phyloP scores from a whole-genome alignment of 768 basidiomycete species.

The Filobasidium floriforme region DNA sequence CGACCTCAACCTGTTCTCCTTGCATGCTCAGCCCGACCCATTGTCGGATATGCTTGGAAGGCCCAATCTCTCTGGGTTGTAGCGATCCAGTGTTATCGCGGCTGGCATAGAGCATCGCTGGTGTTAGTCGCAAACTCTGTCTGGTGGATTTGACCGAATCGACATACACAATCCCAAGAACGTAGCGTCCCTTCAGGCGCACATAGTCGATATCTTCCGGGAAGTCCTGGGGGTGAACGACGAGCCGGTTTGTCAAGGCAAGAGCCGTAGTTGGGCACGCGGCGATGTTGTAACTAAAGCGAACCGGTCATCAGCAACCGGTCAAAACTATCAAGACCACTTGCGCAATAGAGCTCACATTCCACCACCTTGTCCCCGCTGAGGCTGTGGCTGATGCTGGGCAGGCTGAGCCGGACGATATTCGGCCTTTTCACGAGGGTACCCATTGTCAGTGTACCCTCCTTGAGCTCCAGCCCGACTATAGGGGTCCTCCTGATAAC shows the following conservation, averaged over 20 bases:
- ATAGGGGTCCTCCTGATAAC: constrained; percentile 13
- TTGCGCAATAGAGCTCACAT: background rate
- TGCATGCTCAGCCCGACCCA: constrained; percentile 78
- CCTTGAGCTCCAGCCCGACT: background rate
- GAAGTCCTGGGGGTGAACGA: constrained; percentile 74
- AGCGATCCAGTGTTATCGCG: constrained; percentile 72
- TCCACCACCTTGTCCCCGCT: constrained; percentile 11
- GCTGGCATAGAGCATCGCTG: constrained; percentile 46
- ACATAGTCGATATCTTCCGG: constrained; percentile 60
- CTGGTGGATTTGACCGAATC: background rate
- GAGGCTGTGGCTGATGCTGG: background rate
- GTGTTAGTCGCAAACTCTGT: background rate
- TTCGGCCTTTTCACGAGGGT: constrained; percentile 20
- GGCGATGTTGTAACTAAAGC: constrained; percentile 48
- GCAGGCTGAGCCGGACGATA: constrained; percentile 7
- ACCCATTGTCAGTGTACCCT: constrained; percentile 2
- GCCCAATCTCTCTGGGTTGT: constrained; percentile 63
- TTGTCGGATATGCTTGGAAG: constrained; percentile 68
- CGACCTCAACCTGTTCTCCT: constrained; percentile 69
- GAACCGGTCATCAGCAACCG: too few species aligned
- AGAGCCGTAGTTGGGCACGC: constrained; percentile 59
- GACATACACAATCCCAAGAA: constrained; percentile 65
- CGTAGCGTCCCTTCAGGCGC: constrained; percentile 61
- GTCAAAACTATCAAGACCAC: background rate
- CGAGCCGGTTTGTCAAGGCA: constrained; percentile 71